These are phyloP conservation scores for Fusarium equiseti DNA, from an alignment of 2,329 filamentous ascomycete genomes.

Conservation along the genomic window DNA sequence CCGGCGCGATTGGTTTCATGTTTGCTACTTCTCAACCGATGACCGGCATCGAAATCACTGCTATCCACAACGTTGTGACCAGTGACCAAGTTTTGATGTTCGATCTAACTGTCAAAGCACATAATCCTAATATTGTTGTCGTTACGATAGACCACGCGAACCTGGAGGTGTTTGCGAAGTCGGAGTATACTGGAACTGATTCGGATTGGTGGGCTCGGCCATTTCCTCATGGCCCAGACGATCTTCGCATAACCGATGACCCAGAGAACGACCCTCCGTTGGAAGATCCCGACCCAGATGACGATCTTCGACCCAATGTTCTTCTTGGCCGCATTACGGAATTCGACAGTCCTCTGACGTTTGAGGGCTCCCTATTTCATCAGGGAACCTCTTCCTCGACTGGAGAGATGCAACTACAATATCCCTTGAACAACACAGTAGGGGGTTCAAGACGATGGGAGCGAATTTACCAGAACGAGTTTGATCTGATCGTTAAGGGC, in stretches of 20 bases:
- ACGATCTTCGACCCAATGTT: constrained; percentile 78
- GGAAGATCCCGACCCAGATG: constrained; percentile 75
- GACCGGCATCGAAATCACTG: constrained; percentile 79
- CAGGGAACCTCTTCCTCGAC: constrained; percentile 77
- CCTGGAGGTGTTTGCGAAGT: constrained; percentile 94
- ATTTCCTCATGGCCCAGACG: constrained; percentile 43
- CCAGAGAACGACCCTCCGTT: constrained; percentile 54
- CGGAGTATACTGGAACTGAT: constrained; percentile 82
- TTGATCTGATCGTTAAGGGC: constrained; percentile 91
- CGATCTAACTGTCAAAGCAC: constrained; percentile 86
- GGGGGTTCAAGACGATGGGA: constrained; percentile 91
- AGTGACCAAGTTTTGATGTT: constrained; percentile 97
- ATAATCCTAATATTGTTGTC: constrained; percentile 93
- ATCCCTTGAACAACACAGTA: constrained; percentile 90
- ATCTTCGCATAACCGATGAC: constrained; percentile 49
- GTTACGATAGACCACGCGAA: constrained; percentile 89
- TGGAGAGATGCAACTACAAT: constrained; percentile 83
- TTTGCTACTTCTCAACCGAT: constrained; percentile 92
- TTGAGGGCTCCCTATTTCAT: constrained; percentile 90
- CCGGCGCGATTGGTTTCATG: constrained; percentile 89
- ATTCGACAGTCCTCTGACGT: constrained; percentile 89
- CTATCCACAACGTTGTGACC: constrained; percentile 89
- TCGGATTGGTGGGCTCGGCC: constrained; percentile 68
- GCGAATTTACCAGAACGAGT: constrained; percentile 88
- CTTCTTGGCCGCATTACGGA: constrained; percentile 88